A percentile compares a stretch with the other conserved stretches of the same genome.
These are phyloP conservation scores for Candida buenavistaensis DNA, from an alignment of 1,139 yeast species.

Conservation along the genomic window DNA sequence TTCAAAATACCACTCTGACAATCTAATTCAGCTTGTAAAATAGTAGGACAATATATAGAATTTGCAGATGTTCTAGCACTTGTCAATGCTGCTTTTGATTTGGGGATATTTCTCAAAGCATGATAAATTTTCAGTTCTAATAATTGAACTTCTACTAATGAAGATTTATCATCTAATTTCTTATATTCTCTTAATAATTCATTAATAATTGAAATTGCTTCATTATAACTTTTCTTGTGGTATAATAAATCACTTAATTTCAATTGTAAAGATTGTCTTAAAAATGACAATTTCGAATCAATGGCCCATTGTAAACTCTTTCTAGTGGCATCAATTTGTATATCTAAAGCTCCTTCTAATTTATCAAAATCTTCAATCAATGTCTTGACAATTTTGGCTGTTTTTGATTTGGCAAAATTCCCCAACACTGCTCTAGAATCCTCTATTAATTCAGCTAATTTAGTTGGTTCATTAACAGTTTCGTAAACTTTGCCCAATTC, in stretches of 20 bases:
- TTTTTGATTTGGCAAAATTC: conserved; percentile 86
- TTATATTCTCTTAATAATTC: conserved; percentile 80
- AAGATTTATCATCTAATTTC: conserved; percentile 91
- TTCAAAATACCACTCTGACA: conserved; percentile 93
- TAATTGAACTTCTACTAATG: conserved; percentile 92
- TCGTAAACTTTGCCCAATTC: conserved; percentile 65
- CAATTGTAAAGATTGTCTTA: conserved; percentile 85
- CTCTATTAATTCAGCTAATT: conserved; percentile 63
- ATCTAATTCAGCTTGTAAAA: conserved; percentile 91
- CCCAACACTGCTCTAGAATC: conserved; percentile 70
- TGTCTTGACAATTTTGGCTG: conserved; percentile 80
- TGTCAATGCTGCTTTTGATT: conserved; percentile 88
- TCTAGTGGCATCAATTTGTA: conserved; percentile 72
- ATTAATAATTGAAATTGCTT: conserved; percentile 71
- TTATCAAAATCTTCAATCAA: conserved; percentile 77
- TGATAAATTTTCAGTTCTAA: conserved; percentile 90
- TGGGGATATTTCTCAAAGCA: conserved; percentile 89
- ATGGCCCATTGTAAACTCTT: conserved; percentile 89
- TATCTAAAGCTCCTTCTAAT: conserved; percentile 66
- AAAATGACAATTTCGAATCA: conserved; percentile 77
- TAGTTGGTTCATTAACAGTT: conserved; percentile 40
- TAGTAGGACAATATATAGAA: conserved; percentile 93
- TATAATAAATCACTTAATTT: conserved; percentile 78
- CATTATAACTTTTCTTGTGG: conserved; percentile 63
- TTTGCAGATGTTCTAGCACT: conserved; percentile 97